Evolutionary conservation across 768 basidiomycete genomes (phyloP), one percentile per base, ranked within the genome.

Genomic region (Leccinum imitatum): DNA sequence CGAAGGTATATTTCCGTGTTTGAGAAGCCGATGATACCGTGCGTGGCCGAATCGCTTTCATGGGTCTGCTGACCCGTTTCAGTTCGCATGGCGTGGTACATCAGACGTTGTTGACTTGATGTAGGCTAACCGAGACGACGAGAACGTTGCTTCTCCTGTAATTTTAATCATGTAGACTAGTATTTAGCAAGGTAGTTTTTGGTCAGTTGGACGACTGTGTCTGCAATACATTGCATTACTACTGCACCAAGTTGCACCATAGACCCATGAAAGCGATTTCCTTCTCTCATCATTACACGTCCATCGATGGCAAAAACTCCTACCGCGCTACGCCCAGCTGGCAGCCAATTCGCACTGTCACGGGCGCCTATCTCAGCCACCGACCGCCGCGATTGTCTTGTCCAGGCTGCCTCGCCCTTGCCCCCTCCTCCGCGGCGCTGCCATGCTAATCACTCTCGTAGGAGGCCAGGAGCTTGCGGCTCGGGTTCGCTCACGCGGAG

Each of bases 11-110:
- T 73, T 25, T 25, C 25, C 25, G 25, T 1, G 25, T 25, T 4
- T 25, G 81, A 98, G 77, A 98, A 98, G 76, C 61, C 92, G 33
- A 86, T 87, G 3, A 11, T 89, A 88, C 60, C 44, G 94, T 95
- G 69, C 69, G 92, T 85, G 3, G 27, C 37, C 13, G 25, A 56
- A 8, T 27, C 17, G 6, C 4, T 15, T 30, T 30, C 8, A 2
- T 0, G 27, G 35, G 14, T 19, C 14, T n/a, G 21, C 60, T 69
- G 15, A 60, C 13, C 15, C 46, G 11, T 44, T 41, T 54, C 15
- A 17, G 56, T 41, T 14, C 51, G 15, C 14, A 81, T 78, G 30
- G 73, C 60, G 9, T 76, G 72, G 30, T 78, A 74, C 56, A 63
- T 25, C 11, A 7, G 33, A 78, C 75, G 5, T 68, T 54, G 35